Percentiles rank a stretch among this genome's conserved stretches.
Evolutionary conservation across 768 basidiomycete genomes (phyloP).

Genomic region (Tricholoma sp.): DNA sequence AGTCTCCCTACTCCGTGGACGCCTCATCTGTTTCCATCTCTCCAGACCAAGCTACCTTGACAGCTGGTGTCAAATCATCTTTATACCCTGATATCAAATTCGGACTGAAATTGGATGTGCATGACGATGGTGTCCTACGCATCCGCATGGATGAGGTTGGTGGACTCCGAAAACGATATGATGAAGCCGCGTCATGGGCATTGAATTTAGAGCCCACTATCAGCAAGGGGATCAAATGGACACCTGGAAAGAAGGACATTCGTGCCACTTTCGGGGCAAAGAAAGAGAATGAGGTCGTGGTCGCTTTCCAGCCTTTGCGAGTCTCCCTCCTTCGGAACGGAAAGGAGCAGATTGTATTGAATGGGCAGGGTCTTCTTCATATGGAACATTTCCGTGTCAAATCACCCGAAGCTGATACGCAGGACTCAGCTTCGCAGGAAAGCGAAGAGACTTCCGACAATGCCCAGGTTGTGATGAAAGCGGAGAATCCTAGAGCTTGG

Average conservation of each 20-base stretch:
- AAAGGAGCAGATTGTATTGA: conserved; percentile 81
- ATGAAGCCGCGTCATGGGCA: conserved; percentile 91
- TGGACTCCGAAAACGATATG: conserved; percentile 77
- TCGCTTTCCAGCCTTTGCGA: conserved; percentile 72
- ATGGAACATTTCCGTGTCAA: conserved; percentile 96
- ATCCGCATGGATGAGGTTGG: conserved; percentile 88
- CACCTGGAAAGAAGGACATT: conserved; percentile 55
- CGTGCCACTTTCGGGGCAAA: conserved; percentile 62
- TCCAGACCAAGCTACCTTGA: conserved; percentile 55
- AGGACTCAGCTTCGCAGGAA: conserved; percentile 39
- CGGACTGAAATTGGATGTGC: conserved; percentile 74
- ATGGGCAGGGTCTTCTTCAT: conserved; percentile 85
- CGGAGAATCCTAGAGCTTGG: conserved; percentile 57
- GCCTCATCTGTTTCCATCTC: conserved; percentile 47
- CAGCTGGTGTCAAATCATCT: conserved; percentile 70
- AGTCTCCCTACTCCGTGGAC: conserved; percentile 82
- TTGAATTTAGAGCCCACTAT: conserved; percentile 67
- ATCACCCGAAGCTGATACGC: conserved; percentile 34
- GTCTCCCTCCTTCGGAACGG: conserved; percentile 69
- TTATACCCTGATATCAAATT: conserved; percentile 85
- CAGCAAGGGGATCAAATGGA: conserved; percentile 59
- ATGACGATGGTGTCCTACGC: conserved; percentile 85
- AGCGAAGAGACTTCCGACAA: conserved; percentile 35
- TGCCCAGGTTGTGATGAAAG: conserved; percentile 49
- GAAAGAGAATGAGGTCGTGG: conserved; percentile 58